Percentiles rank a stretch among this genome's conserved stretches.
These are phyloP conservation scores for Nannochloropsis oceanica DNA, from an alignment of 108 stramenopile genomes.

Conservation along the genomic window DNA sequence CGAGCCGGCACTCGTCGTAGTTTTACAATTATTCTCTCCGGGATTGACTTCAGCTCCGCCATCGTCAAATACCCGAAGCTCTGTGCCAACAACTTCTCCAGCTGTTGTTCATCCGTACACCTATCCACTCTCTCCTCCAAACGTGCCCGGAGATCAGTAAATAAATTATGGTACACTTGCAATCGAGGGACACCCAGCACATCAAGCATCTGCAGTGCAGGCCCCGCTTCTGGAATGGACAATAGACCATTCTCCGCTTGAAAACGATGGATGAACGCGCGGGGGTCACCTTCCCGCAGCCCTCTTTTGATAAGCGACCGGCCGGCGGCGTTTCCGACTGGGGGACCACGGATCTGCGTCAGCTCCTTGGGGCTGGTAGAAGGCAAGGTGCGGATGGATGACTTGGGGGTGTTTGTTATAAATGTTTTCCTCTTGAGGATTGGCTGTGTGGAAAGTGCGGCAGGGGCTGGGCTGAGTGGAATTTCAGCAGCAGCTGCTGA, in stretches of 20 bases:
- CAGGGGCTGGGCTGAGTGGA: too few species aligned
- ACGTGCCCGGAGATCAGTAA: neutral
- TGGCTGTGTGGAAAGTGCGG: too few species aligned
- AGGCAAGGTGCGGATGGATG: too few species aligned
- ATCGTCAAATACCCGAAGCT: neutral
- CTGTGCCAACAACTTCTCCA: neutral
- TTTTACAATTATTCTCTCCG: neutral
- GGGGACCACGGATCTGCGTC: neutral
- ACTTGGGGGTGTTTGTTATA: too few species aligned
- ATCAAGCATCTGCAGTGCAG: neutral
- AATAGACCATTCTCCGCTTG: neutral
- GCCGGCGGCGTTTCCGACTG: neutral
- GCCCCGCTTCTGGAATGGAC: neutral
- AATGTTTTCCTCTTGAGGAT: too few species aligned
- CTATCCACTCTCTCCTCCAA: neutral
- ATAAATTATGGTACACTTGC: neutral
- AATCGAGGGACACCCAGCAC: neutral
- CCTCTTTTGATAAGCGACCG: neutral
- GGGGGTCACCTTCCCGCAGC: neutral
- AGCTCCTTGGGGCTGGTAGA: neutral
- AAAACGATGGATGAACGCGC: neutral
- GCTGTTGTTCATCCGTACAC: neutral
- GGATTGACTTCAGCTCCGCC: neutral
- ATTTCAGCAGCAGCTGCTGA: too few species aligned
- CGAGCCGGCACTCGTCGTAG: neutral